A percentile compares a stretch with the other conserved stretches of the same genome.
phyloP scores from a whole-genome alignment of 2,329 filamentous ascomycete species.

The Xylaria polymorpha region DNA sequence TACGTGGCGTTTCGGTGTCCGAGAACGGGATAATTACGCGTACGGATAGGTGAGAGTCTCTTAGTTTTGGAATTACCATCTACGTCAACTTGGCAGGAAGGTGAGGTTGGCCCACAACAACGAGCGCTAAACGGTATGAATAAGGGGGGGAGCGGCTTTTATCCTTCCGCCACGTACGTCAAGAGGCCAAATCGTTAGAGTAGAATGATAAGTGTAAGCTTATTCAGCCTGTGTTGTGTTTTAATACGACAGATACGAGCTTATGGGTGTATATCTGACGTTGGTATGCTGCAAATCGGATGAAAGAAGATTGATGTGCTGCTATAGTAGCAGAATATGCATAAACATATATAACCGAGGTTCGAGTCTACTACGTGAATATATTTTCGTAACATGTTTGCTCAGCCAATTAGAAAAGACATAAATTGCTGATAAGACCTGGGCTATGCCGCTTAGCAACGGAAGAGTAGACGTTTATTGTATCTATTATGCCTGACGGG shows the following conservation, averaged over 20 bases:
- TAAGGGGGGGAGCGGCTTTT: background rate
- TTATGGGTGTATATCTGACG: background rate
- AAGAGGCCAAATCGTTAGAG: background rate
- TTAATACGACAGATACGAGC: background rate
- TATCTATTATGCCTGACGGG: background rate
- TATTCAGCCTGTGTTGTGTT: background rate
- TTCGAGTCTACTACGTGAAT: background rate
- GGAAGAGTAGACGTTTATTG: background rate
- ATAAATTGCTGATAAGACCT: background rate
- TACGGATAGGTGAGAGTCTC: background rate
- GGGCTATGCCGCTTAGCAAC: background rate
- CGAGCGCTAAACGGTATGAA: background rate
- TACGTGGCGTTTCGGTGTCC: background rate
- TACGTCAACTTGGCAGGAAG: background rate
- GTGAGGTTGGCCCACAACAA: background rate
- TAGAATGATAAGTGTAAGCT: background rate
- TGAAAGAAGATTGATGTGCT: too few relatives aligned
- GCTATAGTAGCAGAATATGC: too few relatives aligned
- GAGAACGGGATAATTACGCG: background rate
- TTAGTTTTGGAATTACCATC: background rate
- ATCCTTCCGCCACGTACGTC: background rate
- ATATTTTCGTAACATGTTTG: background rate
- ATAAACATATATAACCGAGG: too few relatives aligned
- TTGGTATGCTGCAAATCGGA: background rate
- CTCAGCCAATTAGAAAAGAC: background rate